Evolutionary conservation across 768 basidiomycete species (phyloP).

Genomic region (Podaxis sp.): DNA sequence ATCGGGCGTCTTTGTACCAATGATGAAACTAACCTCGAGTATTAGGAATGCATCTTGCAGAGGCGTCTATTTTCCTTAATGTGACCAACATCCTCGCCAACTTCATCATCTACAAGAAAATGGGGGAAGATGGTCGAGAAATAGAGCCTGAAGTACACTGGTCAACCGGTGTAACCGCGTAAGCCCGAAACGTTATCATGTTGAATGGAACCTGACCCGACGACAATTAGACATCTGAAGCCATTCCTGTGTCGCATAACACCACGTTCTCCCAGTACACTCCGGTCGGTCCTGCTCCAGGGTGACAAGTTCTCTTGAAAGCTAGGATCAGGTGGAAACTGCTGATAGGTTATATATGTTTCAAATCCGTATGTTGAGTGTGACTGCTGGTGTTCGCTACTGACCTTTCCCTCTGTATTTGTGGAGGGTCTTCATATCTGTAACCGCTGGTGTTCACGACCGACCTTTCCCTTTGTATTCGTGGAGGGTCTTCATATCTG

Average conservation of each 20-base stretch:
- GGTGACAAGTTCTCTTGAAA: background rate
- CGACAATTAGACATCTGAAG: slow-evolving; percentile 22
- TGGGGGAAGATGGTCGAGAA: slow-evolving; percentile 33
- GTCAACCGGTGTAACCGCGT: slow-evolving; percentile 29
- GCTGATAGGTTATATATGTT: background rate
- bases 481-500: no score
- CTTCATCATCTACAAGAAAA: slow-evolving; percentile 37
- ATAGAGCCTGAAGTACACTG: slow-evolving; percentile 36
- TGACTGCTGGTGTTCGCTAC: no score
- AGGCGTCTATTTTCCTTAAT: slow-evolving; percentile 35
- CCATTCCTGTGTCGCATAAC: slow-evolving; percentile 27
- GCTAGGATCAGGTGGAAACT: background rate
- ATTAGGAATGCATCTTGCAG: slow-evolving; percentile 31
- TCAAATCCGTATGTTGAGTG: no score
- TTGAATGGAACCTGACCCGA: background rate
- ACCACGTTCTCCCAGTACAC: slow-evolving; percentile 21
- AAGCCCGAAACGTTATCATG: slow-evolving; percentile 9
- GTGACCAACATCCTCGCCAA: slow-evolving; percentile 35
- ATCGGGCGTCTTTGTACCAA: background rate
- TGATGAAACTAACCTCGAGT: background rate
- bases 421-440: no score
- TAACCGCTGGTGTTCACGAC: no score
- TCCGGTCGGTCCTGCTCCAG: background rate
- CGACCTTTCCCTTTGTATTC: no score
- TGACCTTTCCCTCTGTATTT: no score